These are phyloP conservation scores for Caryopteris hybrid DNA, from an alignment of 305 asterid genomes.

Conservation along the genomic window DNA sequence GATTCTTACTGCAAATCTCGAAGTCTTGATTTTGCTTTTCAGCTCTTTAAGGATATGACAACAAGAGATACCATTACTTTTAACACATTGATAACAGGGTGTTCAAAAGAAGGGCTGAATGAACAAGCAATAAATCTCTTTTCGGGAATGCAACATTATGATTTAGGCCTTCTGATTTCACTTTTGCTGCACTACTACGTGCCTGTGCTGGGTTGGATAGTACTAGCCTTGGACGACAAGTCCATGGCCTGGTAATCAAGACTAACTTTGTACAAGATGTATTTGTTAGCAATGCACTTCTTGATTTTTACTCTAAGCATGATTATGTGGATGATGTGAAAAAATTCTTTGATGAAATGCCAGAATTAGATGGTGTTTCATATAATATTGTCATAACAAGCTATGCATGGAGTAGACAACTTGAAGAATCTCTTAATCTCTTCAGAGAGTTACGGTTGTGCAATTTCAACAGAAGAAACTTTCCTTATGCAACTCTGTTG, in stretches of 20 bases:
- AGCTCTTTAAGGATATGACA: constrained; percentile 46
- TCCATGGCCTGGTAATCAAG: constrained; percentile 71
- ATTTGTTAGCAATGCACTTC: constrained; percentile 72
- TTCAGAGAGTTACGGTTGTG: constrained; percentile 44
- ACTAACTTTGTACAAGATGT: constrained; percentile 45
- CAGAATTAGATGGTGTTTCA: constrained; percentile 72
- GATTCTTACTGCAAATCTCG: constrained; percentile 68
- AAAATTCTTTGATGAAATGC: constrained; percentile 62
- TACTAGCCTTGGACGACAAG: constrained; percentile 49
- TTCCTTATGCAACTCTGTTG: constrained; percentile 75
- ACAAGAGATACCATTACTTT: constrained; percentile 59
- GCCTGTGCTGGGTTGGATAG: too few relatives aligned
- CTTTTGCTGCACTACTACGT: constrained; percentile 65
- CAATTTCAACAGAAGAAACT: constrained; percentile 47
- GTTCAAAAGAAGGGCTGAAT: constrained; percentile 41
- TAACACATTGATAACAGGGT: constrained; percentile 72
- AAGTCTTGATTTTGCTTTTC: constrained; percentile 44
- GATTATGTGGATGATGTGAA: constrained; percentile 41
- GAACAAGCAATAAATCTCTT: constrained; percentile 51
- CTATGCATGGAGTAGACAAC: constrained; percentile 51
- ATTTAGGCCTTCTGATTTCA: constrained; percentile 76
- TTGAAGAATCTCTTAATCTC: constrained; percentile 42
- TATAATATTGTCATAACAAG: constrained; percentile 68
- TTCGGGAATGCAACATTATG: constrained; percentile 51
- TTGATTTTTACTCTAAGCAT: constrained; percentile 76